Conservation (phyloP, 208 protist species). For the Acanthamoeba healyi region DNA sequence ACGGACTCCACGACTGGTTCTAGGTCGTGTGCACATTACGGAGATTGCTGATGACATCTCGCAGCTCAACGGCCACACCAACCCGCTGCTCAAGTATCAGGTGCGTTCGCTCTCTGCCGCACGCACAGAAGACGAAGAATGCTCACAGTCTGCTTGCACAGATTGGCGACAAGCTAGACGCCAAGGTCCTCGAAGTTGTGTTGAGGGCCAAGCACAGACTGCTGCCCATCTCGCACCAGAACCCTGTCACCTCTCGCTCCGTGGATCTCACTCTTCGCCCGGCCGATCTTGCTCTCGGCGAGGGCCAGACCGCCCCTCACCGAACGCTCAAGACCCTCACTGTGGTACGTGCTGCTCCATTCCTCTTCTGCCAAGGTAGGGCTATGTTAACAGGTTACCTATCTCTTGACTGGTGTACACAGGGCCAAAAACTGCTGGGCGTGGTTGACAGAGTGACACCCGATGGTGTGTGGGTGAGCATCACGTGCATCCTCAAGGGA, state of each 20-base stretch:
- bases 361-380: neutral
- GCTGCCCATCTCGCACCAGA: slow-evolving; percentile 75
- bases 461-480: slow-evolving; percentile 65
- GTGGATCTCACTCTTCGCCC: slow-evolving; percentile 59
- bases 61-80: slow-evolving; percentile 39
- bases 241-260: slow-evolving; percentile 33
- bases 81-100: slow-evolving; percentile 3
- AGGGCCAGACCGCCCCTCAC: neutral
- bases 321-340: slow-evolving; percentile 46
- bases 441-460: slow-evolving; percentile 37
- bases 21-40: slow-evolving; percentile 61
- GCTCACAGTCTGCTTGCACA: neutral
- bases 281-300: slow-evolving; percentile 30
- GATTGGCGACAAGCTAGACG: slow-evolving; percentile 45
- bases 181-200: slow-evolving; percentile 66
- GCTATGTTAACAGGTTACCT: neutral
- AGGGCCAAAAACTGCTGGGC: slow-evolving; percentile 70
- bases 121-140: neutral
- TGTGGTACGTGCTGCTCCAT: neutral
- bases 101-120: neutral
- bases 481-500: slow-evolving; percentile 54
- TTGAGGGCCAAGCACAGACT: slow-evolving; percentile 47
- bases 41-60: slow-evolving; percentile 67
- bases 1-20: no score
- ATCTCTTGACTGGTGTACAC: neutral